Evolutionary conservation across 768 basidiomycete species (phyloP).

Genomic region (Cubamyces lactineus): DNA sequence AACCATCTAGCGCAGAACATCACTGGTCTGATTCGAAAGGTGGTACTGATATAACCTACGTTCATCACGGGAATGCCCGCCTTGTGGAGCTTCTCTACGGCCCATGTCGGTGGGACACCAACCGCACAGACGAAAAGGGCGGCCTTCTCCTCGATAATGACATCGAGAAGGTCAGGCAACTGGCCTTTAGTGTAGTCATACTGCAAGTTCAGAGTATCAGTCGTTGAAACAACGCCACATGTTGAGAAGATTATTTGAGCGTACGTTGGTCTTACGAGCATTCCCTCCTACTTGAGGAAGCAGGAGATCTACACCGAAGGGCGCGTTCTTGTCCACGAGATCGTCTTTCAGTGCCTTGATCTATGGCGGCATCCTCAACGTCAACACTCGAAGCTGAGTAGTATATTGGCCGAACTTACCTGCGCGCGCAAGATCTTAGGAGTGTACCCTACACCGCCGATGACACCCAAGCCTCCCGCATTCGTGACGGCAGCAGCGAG

Average conservation of each 20-base stretch:
- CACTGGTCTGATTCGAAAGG: background rate
- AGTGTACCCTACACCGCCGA: slow-evolving; percentile 88
- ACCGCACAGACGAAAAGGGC: slow-evolving; percentile 90
- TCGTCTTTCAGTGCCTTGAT: slow-evolving; percentile 74
- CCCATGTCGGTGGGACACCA: slow-evolving; percentile 81
- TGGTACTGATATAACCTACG: slow-evolving; percentile 38
- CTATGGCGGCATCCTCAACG: slow-evolving; percentile 39
- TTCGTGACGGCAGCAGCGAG: slow-evolving; percentile 94
- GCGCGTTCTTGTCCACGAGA: slow-evolving; percentile 72
- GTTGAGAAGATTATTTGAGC: slow-evolving; percentile 21
- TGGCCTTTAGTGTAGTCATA: slow-evolving; percentile 90
- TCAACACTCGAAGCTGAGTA: background rate
- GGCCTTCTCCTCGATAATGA: slow-evolving; percentile 91
- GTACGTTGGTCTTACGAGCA: slow-evolving; percentile 90
- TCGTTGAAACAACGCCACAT: background rate
- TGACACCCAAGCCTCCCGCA: slow-evolving; percentile 90
- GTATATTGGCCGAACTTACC: slow-evolving; percentile 43
- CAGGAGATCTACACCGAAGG: slow-evolving; percentile 91
- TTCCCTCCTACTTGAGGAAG: slow-evolving; percentile 85
- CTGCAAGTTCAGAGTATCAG: slow-evolving; percentile 44
- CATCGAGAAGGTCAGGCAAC: slow-evolving; percentile 79
- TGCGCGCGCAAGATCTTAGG: slow-evolving; percentile 80
- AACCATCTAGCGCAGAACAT: slow-evolving; percentile 59
- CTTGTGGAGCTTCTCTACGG: slow-evolving; percentile 79
- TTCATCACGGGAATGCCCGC: slow-evolving; percentile 91